These are phyloP conservation scores for Vigna trinervia DNA, from an alignment of 306 rosid genomes.

Conservation along the genomic window DNA sequence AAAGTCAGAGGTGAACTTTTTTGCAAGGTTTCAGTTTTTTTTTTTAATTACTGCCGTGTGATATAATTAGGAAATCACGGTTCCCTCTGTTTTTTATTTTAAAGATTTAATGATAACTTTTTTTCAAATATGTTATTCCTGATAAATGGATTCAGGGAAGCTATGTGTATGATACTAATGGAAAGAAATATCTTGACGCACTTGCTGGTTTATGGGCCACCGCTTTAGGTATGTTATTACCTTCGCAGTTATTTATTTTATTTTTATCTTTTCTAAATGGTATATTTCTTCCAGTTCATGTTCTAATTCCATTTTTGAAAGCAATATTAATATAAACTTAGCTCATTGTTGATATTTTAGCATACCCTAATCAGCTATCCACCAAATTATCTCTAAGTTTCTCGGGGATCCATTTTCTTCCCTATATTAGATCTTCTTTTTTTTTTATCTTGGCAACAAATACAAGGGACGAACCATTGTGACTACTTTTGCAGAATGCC, in stretches of 20 bases:
- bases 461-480: background rate
- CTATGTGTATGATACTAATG: conserved; percentile 83
- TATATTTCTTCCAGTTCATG: conserved; percentile 24
- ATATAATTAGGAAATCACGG: background rate
- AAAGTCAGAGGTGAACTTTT: conserved; percentile 72
- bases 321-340: background rate
- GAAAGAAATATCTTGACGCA: conserved; percentile 90
- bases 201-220: conserved; percentile 99
- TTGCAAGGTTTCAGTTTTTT: conserved; percentile 23
- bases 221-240: conserved; percentile 57
- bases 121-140: conserved; percentile 25
- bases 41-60: background rate
- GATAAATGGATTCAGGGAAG: conserved; percentile 73
- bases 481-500: conserved; percentile 2
- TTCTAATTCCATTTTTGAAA: conserved; percentile 22
- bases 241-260: background rate
- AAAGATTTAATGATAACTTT: background rate
- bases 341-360: conserved; percentile 16
- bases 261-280: conserved; percentile 16
- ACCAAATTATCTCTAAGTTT: conserved; percentile 3
- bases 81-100: conserved; percentile 5
- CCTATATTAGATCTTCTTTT: background rate
- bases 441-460: background rate
- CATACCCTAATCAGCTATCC: background rate
- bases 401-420: conserved; percentile 14